These are phyloP conservation scores for Solanum commersonii DNA, from an alignment of 257 asterid species.

Conservation along the genomic window DNA sequence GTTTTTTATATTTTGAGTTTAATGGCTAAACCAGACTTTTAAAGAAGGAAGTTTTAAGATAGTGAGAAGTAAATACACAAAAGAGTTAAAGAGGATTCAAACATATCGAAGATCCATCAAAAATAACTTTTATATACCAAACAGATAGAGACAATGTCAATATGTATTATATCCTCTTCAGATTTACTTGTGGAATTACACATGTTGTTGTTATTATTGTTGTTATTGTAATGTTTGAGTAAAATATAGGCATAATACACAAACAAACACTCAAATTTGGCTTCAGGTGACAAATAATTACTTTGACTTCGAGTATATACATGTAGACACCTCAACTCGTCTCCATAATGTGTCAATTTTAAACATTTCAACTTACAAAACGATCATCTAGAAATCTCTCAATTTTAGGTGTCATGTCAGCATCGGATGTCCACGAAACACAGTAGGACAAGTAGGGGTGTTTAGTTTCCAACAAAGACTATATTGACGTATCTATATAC, in stretches of 20 bases:
- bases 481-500: not conserved
- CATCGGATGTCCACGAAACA: not conserved
- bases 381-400: not conserved
- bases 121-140: fast-evolving
- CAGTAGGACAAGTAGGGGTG: not conserved
- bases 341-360: not conserved
- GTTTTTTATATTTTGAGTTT: not conserved
- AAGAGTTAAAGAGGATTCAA: not conserved
- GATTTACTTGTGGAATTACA: not conserved
- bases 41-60: not conserved
- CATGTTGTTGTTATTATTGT: not conserved
- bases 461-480: not conserved
- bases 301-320: not conserved
- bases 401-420: not conserved
- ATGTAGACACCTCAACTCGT: not conserved
- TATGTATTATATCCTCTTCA: fast-evolving
- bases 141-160: not conserved
- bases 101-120: too few species aligned
- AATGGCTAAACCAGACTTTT: not conserved
- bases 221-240: not conserved
- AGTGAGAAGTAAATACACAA: not conserved
- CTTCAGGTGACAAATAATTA: too few species aligned
- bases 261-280: not conserved
- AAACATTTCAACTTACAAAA: not conserved
- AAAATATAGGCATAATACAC: too few species aligned